Conservation (phyloP, 2,329 filamentous ascomycete genomes). For the Trichoderma koningii region DNA sequence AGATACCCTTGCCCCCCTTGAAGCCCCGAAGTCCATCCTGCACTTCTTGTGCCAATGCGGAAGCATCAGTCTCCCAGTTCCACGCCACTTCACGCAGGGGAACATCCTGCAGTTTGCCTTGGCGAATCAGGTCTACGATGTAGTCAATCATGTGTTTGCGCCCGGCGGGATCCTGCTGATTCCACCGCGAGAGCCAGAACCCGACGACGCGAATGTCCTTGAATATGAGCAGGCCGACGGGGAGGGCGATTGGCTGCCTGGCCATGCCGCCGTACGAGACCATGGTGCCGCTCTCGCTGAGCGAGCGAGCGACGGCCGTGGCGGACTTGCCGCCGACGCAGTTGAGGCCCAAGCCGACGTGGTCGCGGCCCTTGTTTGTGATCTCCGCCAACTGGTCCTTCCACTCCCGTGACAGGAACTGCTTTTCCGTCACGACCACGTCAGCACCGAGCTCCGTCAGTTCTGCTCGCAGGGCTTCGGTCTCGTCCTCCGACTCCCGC, state of each 20-base stretch:
- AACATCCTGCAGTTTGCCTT: slow-evolving; percentile 77
- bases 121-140: slow-evolving; percentile 72
- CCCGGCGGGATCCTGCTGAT: slow-evolving; percentile 68
- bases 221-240: slow-evolving; percentile 87
- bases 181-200: slow-evolving; percentile 95
- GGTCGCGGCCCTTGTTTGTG: slow-evolving; percentile 71
- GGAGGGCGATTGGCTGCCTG: slow-evolving; percentile 78
- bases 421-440: slow-evolving; percentile 58
- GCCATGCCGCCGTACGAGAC: slow-evolving; percentile 98
- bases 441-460: slow-evolving; percentile 58
- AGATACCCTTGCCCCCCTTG: slow-evolving; percentile 84
- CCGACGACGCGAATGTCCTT: slow-evolving; percentile 86
- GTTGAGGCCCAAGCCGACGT: slow-evolving; percentile 79
- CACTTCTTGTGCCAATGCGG: slow-evolving; percentile 70
- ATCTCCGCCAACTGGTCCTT: slow-evolving; percentile 61
- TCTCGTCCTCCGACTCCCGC: slow-evolving; percentile 64
- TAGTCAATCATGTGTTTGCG: slow-evolving; percentile 83
- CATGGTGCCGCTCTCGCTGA: slow-evolving; percentile 69
- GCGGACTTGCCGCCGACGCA: slow-evolving; percentile 91
- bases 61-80: slow-evolving; percentile 76
- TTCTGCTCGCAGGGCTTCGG: slow-evolving; percentile 59
- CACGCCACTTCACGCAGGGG: slow-evolving; percentile 82
- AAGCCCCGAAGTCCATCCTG: slow-evolving; percentile 83
- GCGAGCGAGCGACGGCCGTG: slow-evolving; percentile 72
- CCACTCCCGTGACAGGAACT: slow-evolving; percentile 62